phyloP scores from a whole-genome alignment of 2,329 filamentous ascomycete genomes.

The Ophiostoma fasciatum region DNA sequence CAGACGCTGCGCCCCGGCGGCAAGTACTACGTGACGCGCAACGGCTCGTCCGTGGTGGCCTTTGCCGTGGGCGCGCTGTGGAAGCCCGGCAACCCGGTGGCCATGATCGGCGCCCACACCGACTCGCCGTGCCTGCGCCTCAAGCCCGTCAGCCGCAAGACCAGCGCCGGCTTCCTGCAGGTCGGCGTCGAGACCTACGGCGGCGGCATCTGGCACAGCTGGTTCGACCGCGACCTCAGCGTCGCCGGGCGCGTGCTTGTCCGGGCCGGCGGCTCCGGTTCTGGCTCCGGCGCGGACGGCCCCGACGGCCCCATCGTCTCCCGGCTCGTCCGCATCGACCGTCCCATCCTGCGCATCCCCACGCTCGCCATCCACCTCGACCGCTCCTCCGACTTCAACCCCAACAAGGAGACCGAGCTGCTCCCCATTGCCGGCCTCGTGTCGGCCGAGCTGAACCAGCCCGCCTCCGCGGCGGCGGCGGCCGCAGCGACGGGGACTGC shows the following conservation, averaged over 20 bases:
- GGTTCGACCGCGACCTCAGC: constrained; percentile 91
- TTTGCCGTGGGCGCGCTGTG: constrained; percentile 86
- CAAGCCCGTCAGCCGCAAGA: constrained; percentile 89
- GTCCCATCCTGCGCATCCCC: constrained; percentile 81
- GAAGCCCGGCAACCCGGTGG: constrained; percentile 78
- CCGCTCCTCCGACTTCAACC: constrained; percentile 69
- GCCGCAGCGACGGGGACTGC: constrained; percentile 24
- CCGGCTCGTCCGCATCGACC: constrained; percentile 79
- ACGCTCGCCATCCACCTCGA: constrained; percentile 91
- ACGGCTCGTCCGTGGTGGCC: constrained; percentile 80
- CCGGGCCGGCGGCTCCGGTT: no score
- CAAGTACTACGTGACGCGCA: constrained; percentile 93
- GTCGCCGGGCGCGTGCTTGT: constrained; percentile 83
- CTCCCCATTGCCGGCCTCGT: constrained; percentile 86
- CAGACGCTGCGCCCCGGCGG: constrained; percentile 67
- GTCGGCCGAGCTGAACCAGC: constrained; percentile 69
- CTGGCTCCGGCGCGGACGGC: no score
- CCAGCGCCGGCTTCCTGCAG: constrained; percentile 75
- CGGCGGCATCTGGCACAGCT: constrained; percentile 93
- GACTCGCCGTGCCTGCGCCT: constrained; percentile 85
- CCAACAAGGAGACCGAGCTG: constrained; percentile 94
- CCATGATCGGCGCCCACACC: constrained; percentile 92
- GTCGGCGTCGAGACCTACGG: constrained; percentile 95
- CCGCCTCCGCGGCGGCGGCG: constrained; percentile 23
- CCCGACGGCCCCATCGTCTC: constrained; percentile 57